Conservation (phyloP, 768 basidiomycete genomes). For the Phaeotremella skinneri region DNA sequence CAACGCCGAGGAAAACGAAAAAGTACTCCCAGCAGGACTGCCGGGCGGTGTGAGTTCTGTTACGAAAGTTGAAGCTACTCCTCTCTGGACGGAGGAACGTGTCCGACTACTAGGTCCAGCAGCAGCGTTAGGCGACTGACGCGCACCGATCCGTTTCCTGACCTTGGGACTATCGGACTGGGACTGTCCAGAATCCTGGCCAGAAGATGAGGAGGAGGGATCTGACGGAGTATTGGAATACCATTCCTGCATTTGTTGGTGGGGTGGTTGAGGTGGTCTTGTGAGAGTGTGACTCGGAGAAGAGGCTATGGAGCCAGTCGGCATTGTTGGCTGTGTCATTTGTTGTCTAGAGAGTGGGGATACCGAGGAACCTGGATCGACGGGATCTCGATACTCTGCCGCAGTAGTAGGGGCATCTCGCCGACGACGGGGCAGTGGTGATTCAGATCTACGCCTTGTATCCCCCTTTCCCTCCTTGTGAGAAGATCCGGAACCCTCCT, state of each 20-base stretch:
- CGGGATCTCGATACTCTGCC: too few species aligned
- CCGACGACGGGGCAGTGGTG: too few species aligned
- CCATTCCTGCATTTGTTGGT: not conserved
- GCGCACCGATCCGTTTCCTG: too few species aligned
- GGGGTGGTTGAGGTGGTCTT: conserved; percentile 1
- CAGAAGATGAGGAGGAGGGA: not conserved
- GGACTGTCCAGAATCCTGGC: not conserved
- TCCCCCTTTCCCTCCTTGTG: not conserved
- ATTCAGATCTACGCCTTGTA: not conserved
- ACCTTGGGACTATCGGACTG: too few species aligned
- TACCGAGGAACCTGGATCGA: too few species aligned
- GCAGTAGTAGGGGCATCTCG: too few species aligned
- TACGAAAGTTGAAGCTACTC: not conserved
- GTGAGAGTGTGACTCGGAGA: too few species aligned
- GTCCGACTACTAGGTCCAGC: conserved; percentile 2
- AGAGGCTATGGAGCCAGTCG: too few species aligned
- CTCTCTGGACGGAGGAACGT: too few species aligned
- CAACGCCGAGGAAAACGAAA: conserved; percentile 7
- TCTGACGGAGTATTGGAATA: not conserved
- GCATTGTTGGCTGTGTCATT: too few species aligned
- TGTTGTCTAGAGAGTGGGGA: too few species aligned
- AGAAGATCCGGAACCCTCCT: not conserved
- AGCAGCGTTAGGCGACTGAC: not conserved
- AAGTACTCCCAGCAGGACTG: conserved; percentile 3
- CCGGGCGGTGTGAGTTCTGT: conserved; percentile 3